These are phyloP conservation scores for Neofusicoccum kwambonambiense DNA, from an alignment of 2,329 filamentous ascomycete species.

Conservation along the genomic window DNA sequence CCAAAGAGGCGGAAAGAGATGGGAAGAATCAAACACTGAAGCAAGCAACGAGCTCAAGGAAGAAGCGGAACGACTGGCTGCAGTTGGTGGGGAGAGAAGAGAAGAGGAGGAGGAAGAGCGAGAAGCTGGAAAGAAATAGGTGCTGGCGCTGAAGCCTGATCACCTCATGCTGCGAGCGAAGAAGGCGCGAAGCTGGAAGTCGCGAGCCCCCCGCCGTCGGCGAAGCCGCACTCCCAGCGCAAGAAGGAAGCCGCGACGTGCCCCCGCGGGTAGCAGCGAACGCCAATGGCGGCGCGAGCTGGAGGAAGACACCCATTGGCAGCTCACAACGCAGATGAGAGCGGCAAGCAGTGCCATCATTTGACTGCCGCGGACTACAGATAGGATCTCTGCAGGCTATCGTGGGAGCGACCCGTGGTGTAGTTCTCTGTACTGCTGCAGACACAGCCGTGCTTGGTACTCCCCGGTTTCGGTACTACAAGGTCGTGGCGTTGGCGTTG, in stretches of 20 bases:
- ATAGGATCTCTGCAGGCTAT: neutral
- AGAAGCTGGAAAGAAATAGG: neutral
- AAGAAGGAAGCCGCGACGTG: neutral
- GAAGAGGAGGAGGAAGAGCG: constrained; percentile 1
- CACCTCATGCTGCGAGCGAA: neutral
- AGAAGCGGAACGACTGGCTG: constrained; percentile 14
- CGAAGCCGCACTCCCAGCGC: neutral
- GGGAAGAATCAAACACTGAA: neutral
- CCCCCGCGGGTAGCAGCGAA: neutral
- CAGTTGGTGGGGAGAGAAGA: constrained; percentile 12
- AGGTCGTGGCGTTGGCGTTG: neutral
- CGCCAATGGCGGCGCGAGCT: neutral
- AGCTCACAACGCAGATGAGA: neutral
- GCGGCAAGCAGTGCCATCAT: neutral
- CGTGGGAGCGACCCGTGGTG: neutral
- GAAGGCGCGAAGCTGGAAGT: constrained; percentile 1
- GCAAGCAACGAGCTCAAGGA: neutral
- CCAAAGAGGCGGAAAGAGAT: neutral
- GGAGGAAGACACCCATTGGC: no score
- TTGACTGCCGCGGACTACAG: no score
- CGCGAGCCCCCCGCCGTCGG: neutral
- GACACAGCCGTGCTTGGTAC: no score
- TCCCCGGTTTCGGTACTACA: neutral
- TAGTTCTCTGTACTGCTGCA: neutral
- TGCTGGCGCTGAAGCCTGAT: neutral